Conservation (phyloP, 192 early-diverging fungal species). For the Cladochytrium replicatum region DNA sequence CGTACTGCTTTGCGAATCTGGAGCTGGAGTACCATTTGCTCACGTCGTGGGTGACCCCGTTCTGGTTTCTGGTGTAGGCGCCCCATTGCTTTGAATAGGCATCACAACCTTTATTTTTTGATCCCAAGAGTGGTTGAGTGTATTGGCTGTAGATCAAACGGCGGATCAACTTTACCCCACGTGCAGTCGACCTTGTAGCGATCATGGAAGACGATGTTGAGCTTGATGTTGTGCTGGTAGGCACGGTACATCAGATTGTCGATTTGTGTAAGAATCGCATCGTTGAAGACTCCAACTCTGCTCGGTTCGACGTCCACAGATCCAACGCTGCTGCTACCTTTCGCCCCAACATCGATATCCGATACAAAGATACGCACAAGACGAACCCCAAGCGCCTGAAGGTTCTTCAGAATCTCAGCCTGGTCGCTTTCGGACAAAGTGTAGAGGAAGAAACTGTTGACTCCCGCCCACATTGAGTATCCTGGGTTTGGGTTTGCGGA, state of each 20-base stretch:
- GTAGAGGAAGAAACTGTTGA: conserved; percentile 13
- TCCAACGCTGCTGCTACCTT: conserved; percentile 8
- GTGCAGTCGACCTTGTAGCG: conserved; percentile 10
- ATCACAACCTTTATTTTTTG: conserved; percentile 8
- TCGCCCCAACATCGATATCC: conserved; percentile 4
- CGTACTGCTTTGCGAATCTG: conserved; percentile 3
- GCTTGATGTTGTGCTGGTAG: conserved; percentile 3
- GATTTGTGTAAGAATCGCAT: conserved; percentile 6
- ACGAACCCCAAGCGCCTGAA: background rate
- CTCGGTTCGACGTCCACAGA: conserved; percentile 3
- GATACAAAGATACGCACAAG: conserved; percentile 14
- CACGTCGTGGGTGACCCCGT: conserved; percentile 1
- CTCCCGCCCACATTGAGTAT: conserved; percentile 11
- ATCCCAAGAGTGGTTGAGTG: background rate
- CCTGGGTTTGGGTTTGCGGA: too few species aligned
- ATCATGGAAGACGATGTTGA: conserved; percentile 12
- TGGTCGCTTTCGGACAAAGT: conserved; percentile 1
- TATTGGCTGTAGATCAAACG: background rate
- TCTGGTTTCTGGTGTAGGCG: background rate
- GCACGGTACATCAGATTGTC: conserved; percentile 4
- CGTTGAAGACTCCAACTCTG: conserved; percentile 9
- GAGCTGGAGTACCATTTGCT: background rate
- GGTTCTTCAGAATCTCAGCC: background rate
- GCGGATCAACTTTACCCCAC: too few species aligned
- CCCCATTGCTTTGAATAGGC: conserved; percentile 10